Percentiles rank a stretch among this genome's conserved stretches.
These are phyloP conservation scores for Teratosphaeria epicoccoides DNA, from an alignment of 2,329 filamentous ascomycete species.

Conservation along the genomic window DNA sequence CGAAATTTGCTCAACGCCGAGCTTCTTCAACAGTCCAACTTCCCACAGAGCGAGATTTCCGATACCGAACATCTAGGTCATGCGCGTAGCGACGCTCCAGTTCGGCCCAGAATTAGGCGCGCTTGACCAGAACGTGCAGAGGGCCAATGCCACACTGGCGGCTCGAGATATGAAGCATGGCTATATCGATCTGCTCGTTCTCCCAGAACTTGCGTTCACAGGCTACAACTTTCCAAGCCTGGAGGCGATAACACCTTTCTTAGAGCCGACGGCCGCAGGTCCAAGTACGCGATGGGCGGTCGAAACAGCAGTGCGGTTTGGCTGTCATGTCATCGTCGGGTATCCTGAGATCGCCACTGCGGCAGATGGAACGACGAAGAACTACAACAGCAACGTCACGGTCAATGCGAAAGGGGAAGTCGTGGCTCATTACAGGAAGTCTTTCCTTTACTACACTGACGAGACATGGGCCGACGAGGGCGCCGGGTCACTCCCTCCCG, in stretches of 20 bases:
- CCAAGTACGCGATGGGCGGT: constrained; percentile 63
- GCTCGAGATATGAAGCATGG: constrained; percentile 23
- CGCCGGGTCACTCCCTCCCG: constrained; percentile 2
- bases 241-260: constrained; percentile 54
- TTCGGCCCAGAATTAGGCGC: constrained; percentile 62
- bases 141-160: constrained; percentile 55
- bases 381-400: constrained; percentile 51
- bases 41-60: too few species aligned
- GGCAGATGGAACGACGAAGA: constrained; percentile 5
- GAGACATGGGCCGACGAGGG: constrained; percentile 47
- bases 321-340: constrained; percentile 59
- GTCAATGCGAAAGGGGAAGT: constrained; percentile 45
- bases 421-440: constrained; percentile 51
- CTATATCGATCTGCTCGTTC: constrained; percentile 57
- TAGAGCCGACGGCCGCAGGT: constrained; percentile 57
- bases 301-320: constrained; percentile 52
- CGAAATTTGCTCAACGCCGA: too few species aligned
- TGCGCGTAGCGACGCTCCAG: constrained; percentile 61
- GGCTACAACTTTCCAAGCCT: constrained; percentile 71
- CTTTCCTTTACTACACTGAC: constrained; percentile 57
- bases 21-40: too few species aligned
- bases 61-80: constrained; percentile 27
- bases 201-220: constrained; percentile 68
- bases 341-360: constrained; percentile 52
- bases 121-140: constrained; percentile 57